These are phyloP conservation scores for Emmonsiellopsis sp. DNA, from an alignment of 2,329 filamentous ascomycete genomes.

Conservation along the genomic window DNA sequence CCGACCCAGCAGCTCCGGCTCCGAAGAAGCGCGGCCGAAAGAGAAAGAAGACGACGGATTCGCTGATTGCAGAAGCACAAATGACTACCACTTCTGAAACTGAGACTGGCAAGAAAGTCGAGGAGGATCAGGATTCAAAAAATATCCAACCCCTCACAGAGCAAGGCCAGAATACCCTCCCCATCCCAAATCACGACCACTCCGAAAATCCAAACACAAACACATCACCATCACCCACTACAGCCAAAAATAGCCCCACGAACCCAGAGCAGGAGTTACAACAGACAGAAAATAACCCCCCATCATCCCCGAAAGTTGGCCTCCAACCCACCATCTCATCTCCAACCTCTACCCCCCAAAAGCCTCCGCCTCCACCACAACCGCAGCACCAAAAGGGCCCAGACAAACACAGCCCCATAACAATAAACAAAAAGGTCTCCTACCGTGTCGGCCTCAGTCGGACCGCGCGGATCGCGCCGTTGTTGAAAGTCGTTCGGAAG, in stretches of 20 bases:
- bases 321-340: not conserved
- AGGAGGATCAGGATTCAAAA: not conserved
- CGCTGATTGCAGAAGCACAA: slow-evolving; percentile 1
- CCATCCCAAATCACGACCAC: not conserved
- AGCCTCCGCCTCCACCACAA: slow-evolving; percentile 3
- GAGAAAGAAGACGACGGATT: slow-evolving; percentile 27
- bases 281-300: not conserved
- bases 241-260: not conserved
- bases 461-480: slow-evolving; percentile 38
- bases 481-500: slow-evolving; percentile 38
- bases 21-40: slow-evolving; percentile 38
- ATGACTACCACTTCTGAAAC: not conserved
- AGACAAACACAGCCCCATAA: slow-evolving; percentile 33
- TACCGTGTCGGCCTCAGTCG: slow-evolving; percentile 43
- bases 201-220: not conserved
- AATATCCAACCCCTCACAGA: not conserved
- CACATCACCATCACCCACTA: not conserved
- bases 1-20: not conserved
- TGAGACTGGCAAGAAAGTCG: not conserved
- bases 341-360: slow-evolving; percentile 6
- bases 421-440: slow-evolving; percentile 29
- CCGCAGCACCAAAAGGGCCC: slow-evolving; percentile 19
- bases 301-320: not conserved
- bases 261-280: not conserved
- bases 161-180: not conserved